phyloP scores from a whole-genome alignment of 2,329 filamentous ascomycete genomes.

The Fusarium fracticaudum region DNA sequence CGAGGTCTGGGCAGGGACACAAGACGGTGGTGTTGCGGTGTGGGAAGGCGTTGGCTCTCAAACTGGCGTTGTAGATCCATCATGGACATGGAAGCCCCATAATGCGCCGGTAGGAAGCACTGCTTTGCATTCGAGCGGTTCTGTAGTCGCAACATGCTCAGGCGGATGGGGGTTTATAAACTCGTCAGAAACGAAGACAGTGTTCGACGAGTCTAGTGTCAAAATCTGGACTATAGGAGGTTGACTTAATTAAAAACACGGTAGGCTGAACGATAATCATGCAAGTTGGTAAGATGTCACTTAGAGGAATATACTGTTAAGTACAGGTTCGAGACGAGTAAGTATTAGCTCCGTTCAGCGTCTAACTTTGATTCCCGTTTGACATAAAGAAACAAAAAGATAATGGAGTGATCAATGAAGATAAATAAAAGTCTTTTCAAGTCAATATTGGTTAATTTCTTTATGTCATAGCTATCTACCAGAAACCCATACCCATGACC shows the following conservation, averaged over 20 bases:
- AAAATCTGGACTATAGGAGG: conserved; percentile 41
- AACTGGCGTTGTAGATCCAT: conserved; percentile 55
- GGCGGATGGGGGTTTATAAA: conserved; percentile 58
- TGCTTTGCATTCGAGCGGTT: conserved; percentile 62
- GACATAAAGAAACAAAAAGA: too few species aligned
- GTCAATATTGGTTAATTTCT: background rate
- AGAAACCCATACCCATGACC: conserved; percentile 12
- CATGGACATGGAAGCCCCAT: conserved; percentile 63
- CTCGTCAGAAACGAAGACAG: background rate
- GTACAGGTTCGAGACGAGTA: background rate
- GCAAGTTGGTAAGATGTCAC: background rate
- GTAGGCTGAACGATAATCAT: background rate
- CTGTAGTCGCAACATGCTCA: conserved; percentile 66
- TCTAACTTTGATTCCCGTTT: too few species aligned
- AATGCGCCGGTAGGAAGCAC: conserved; percentile 59
- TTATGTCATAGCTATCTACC: conserved; percentile 32
- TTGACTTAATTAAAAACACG: background rate
- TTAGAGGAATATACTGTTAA: background rate
- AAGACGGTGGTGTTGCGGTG: conserved; percentile 63
- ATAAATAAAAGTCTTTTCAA: background rate
- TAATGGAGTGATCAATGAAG: too few species aligned
- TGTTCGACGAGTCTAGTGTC: conserved; percentile 41
- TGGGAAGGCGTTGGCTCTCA: conserved; percentile 65
- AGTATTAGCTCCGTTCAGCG: background rate
- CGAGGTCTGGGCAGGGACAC: conserved; percentile 71